Evolutionary conservation across 1,284 basidiomycete genomes (phyloP), one percentile per base, ranked within the genome.

Genomic region (Wolfiporia cocos): DNA sequence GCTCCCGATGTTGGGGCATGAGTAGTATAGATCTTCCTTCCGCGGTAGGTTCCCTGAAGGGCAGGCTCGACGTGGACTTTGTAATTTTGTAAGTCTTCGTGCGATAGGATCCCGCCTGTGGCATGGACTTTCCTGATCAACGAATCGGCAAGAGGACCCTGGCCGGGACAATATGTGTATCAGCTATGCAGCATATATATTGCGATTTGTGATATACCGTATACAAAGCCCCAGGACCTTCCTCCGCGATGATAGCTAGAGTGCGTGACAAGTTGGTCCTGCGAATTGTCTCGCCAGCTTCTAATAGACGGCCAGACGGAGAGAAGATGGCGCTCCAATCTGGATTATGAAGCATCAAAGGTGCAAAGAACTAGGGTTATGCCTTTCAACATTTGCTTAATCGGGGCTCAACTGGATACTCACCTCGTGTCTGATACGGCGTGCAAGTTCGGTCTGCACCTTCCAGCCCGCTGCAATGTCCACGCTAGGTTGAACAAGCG

Each of bases 301-400:
- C 70, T 30, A 92, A 64, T 24, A 92, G 66, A 24, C 57, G 60
- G 14, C 91, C 91, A n/a, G 73, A 58, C 0, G 89, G 89, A 10
- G 90, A 85, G 60, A 94, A 95, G 32, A 92, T 74, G 9, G 73
- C 64, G 24, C 66, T 70, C 91, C 91, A 97, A 47, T 91, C 83
- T 1, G 81, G 72, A 47, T 82, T 71, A n/a, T 72, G 67, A 23
- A 89, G 67, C 79, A 96, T 89, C 50, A 90, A 69, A 36, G 66
- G 53, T 7, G 74, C 61, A 53, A 68, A 76, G 59, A 61, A 65
- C 77, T 82, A 47, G 5, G 39, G 9, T 22, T 19, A 18, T n/a
- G 9, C 15, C 5, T 39, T n/a, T n/a, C n/a, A n/a, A n/a, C n/a
- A n/a, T n/a, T n/a, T n/a, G n/a, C n/a, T n/a, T n/a, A n/a, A n/a